Evolutionary conservation across 129 eudicot species (phyloP).

Genomic region (Kitagawia praeruptora): DNA sequence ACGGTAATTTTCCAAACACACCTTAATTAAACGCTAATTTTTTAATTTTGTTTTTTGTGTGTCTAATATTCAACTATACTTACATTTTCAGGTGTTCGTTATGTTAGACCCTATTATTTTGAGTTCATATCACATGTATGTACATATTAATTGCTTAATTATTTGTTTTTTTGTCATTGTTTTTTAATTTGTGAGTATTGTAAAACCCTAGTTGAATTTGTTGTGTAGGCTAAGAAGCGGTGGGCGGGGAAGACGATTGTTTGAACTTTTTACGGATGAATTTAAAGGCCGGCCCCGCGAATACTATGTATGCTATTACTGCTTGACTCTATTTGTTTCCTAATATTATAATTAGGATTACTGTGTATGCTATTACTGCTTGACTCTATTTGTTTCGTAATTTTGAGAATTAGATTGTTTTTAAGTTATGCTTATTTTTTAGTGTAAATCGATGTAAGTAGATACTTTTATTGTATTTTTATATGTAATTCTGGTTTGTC

Average conservation of each 20-base stretch:
- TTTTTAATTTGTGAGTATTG: neutral
- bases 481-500: neutral
- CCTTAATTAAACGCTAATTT: neutral
- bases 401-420: neutral
- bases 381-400: neutral
- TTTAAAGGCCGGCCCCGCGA: constrained; percentile 77
- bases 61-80: neutral
- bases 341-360: neutral
- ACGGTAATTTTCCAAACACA: constrained; percentile 37
- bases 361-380: constrained; percentile 38
- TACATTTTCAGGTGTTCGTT: constrained; percentile 62
- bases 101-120: constrained; percentile 88
- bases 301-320: constrained; percentile 54
- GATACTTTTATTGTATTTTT: no score
- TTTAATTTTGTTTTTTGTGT: neutral
- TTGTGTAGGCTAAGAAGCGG: constrained; percentile 60
- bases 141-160: neutral
- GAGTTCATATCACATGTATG: constrained; percentile 94
- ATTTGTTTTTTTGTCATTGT: neutral
- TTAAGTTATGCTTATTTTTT: neutral
- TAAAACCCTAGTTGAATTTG: neutral
- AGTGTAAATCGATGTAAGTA: neutral
- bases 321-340: no score
- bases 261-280: constrained; percentile 76
- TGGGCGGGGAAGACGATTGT: constrained; percentile 96